Conservation (phyloP, 2,329 filamentous ascomycete genomes). For the Pseudogymnoascus sp. region DNA sequence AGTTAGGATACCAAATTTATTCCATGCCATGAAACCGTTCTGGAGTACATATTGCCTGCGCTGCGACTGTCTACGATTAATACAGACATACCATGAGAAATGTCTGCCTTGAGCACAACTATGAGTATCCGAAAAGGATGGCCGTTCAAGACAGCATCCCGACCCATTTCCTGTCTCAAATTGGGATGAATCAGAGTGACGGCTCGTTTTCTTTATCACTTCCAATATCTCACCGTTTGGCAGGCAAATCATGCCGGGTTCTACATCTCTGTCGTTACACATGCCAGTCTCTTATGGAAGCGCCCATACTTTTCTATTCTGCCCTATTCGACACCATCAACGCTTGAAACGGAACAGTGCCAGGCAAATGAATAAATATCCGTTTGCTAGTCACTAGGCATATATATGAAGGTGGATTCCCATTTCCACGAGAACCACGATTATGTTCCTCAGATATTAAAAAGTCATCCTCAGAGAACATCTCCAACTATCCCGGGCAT, state of each 20-base stretch:
- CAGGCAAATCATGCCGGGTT: neutral
- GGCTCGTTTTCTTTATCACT: neutral
- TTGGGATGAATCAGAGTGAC: neutral
- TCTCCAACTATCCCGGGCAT: neutral
- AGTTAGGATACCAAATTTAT: neutral
- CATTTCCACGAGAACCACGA: neutral
- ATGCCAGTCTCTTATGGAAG: neutral
- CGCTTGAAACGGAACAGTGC: neutral
- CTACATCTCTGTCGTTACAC: neutral
- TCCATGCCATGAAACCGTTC: neutral
- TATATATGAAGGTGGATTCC: neutral
- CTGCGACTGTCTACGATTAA: neutral
- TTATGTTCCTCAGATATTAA: neutral
- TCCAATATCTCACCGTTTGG: neutral
- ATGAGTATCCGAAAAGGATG: neutral
- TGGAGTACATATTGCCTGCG: neutral
- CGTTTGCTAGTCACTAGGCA: neutral
- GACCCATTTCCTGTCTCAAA: neutral
- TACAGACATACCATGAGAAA: neutral
- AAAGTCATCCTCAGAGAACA: neutral
- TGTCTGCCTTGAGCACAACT: neutral
- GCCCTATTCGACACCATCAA: neutral
- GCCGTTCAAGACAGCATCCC: neutral
- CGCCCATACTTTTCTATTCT: neutral
- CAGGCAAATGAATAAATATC: neutral